Evolutionary conservation across 2,329 filamentous ascomycete species (phyloP).

Genomic region (Pyrenophora seminiperda): DNA sequence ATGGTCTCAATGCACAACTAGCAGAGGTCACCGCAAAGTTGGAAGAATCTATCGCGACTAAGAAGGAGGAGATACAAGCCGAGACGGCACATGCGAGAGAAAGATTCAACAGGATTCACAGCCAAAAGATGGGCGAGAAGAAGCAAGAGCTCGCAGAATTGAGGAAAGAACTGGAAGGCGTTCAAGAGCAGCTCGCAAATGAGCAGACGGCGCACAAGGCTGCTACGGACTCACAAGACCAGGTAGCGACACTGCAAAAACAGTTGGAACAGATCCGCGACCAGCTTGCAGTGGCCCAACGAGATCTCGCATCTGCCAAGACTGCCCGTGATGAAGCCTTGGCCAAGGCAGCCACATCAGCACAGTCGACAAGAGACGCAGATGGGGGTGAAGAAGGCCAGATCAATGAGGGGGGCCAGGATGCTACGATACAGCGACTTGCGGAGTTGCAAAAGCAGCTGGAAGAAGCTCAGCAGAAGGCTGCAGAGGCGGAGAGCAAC

Average conservation of each 20-base stretch:
- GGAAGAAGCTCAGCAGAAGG: constrained; percentile 38
- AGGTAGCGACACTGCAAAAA: constrained; percentile 65
- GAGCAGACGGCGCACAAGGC: constrained; percentile 20
- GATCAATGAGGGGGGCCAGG: constrained; percentile 43
- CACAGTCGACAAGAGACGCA: constrained; percentile 42
- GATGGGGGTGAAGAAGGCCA: constrained; percentile 55
- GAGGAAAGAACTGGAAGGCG: constrained; percentile 65
- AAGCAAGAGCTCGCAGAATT: constrained; percentile 54
- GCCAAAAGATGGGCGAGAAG: constrained; percentile 45
- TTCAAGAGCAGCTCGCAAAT: constrained; percentile 45
- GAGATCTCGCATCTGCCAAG: constrained; percentile 63
- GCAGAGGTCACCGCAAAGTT: constrained; percentile 46
- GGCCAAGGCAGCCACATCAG: constrained; percentile 52
- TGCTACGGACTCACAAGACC: constrained; percentile 46
- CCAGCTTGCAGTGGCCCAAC: constrained; percentile 30
- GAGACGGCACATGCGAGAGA: constrained; percentile 54
- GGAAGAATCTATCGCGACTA: constrained; percentile 44
- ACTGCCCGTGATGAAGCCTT: constrained; percentile 68
- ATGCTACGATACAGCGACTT: constrained; percentile 39
- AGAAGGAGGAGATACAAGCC: constrained; percentile 11
- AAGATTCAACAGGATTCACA: constrained; percentile 54
- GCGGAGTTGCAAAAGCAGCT: constrained; percentile 45
- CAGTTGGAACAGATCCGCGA: constrained; percentile 27
- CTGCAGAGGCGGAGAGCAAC: constrained; percentile 40
- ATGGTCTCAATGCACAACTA: constrained; percentile 55